Base-by-base conservation (phyloP, 306 rosid species). In the Pyrus bretschneideri region DNA sequence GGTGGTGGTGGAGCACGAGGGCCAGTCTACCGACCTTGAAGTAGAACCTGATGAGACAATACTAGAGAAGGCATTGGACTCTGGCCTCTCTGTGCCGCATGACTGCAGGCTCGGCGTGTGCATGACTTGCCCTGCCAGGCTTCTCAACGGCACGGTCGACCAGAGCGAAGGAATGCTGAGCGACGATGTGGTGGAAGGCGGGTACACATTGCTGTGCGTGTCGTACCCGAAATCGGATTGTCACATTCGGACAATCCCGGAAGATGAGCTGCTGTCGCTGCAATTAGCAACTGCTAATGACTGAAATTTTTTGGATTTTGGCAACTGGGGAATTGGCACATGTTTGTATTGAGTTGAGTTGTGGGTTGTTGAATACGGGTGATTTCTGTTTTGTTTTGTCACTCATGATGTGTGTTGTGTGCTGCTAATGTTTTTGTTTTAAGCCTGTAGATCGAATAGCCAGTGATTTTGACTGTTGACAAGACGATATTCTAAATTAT, bases 131-230 rank as follows among this genome's bases (percentile, higher is more conserved):
- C 99, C 99, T 9, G 99, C 99, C 66, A 86, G 75, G 72, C 97
- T 96, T 19, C 8, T 92, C 17, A 83, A 82, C 15, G 99, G 99
- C 71, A 49, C 83, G 17, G 98, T 96, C 17, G 98, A 96, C 72
- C 99, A 96, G 83, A 96, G 93, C 49, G 98, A 91, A 31, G 99
- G 99, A 13, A 96, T 96, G 99, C 96, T 96, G 23, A 96, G 99
- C 38, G 99, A 96, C 45, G 99, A 92, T 79, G 98, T 96, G n/a
- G 88, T 92, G 73, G 98, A 91, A 63, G 86, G 92, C 9, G 99
- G 99, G 1, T 95, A 86, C 69, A 87, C 97, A 1, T 86, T 95
- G 52, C 60, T 94, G 11, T 94, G 98, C 33, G 82, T 87, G 0
- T 74, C 98, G 0, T 94, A 94, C 59, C 98, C 98, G 14, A 82